Conservation (phyloP, 306 rosid genomes). For the Canavalia gladiata region DNA sequence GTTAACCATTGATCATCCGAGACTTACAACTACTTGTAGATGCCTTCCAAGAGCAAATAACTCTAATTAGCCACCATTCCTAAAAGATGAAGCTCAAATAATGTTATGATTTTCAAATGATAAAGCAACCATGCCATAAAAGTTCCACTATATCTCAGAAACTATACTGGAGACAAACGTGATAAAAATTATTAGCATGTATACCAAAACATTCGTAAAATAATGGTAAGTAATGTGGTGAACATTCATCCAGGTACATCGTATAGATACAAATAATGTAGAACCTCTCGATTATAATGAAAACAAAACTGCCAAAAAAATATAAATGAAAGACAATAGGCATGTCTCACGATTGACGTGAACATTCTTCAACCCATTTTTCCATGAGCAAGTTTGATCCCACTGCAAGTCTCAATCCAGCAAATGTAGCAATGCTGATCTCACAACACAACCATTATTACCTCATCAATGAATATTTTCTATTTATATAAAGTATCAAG, state of each 20-base stretch:
- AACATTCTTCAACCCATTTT: slow-evolving; percentile 29
- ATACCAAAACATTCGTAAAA: slow-evolving; percentile 38
- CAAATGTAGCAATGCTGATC: slow-evolving; percentile 38
- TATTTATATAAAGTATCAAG: slow-evolving; percentile 36
- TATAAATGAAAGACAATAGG: too few species aligned
- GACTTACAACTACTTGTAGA: not conserved
- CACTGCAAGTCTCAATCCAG: slow-evolving; percentile 34
- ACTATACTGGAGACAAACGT: not conserved
- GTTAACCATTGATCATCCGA: too few species aligned
- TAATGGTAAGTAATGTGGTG: slow-evolving; percentile 9
- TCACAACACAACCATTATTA: slow-evolving; percentile 42
- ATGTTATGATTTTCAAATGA: not conserved
- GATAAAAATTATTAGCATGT: not conserved
- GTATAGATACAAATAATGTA: slow-evolving; percentile 24
- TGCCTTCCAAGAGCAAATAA: too few species aligned
- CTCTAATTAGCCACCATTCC: not conserved
- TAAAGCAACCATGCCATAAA: not conserved
- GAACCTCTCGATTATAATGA: not conserved
- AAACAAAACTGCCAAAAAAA: too few species aligned
- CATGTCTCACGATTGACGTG: too few species aligned
- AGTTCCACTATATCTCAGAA: not conserved
- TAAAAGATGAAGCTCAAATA: not conserved
- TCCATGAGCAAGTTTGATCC: slow-evolving; percentile 34
- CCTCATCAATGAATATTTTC: slow-evolving; percentile 43
- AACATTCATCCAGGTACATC: not conserved